Base-by-base conservation (phyloP, 495 filamentous ascomycete genomes). In the Xylaria grammica region DNA sequence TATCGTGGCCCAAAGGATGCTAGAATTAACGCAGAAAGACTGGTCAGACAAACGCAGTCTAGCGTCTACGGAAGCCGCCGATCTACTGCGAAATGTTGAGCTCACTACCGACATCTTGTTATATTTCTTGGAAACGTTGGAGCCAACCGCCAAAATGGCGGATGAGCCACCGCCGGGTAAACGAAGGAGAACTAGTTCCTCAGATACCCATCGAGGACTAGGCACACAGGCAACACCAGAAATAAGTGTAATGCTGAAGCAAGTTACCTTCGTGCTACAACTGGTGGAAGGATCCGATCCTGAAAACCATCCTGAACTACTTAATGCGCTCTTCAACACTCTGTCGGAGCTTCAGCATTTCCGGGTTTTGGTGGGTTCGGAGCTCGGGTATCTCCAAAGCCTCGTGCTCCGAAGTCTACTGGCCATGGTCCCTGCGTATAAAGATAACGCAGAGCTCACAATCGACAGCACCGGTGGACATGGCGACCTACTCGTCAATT, bases 401-500 rank as follows among this genome's bases (percentile, higher is more conserved):
- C 74, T 97, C 45, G 84, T 93, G 1, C 79, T 98, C 38, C 84
- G 89, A 50, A 90, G 89, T 67, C 82, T 97, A 13, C 78, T 91
- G 36, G 85, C 87, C 48, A 94, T 97, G 74, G 85, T 97, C 45
- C 87, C 93, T 62, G 82, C 84, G 0, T 87, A 89, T 64, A 90
- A 89, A 79, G 83, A 79, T 34, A 76, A 84, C 66, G 74, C 80
- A 44, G 83, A 82, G 38, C 71, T 87, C 1, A 82, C 85, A n/a
- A 86, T 95, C 60, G 90, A 96, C 71, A 85, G 84, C 13, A 86
- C 87, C 0, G 85, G 85, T 53, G 89, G 97, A 8, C 86, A 94
- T 30, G 91, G 90, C 15, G 96, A 98, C 72, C 77, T 97, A 29
- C 85, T 98, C 29, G 90, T 97, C 27, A 91, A 93, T 72, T 97